These are phyloP conservation scores for Podosphaera xanthii DNA, from an alignment of 2,329 filamentous ascomycete species.

Conservation along the genomic window DNA sequence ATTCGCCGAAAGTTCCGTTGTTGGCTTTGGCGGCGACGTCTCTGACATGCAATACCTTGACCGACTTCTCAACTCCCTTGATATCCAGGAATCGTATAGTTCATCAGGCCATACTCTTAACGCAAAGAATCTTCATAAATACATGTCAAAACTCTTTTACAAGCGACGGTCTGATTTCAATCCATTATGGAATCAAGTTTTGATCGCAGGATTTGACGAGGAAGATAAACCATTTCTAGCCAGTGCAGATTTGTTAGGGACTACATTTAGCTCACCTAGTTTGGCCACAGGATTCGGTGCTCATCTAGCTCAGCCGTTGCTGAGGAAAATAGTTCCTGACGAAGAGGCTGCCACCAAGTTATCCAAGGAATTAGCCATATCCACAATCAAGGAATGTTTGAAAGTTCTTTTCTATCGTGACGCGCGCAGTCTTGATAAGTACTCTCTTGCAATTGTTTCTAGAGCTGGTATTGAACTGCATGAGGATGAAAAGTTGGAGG, in stretches of 20 bases:
- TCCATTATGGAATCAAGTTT: constrained; percentile 87
- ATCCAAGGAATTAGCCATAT: constrained; percentile 54
- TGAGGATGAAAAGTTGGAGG: constrained; percentile 70
- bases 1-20: constrained; percentile 62
- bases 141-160: constrained; percentile 90
- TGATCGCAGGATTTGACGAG: constrained; percentile 74
- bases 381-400: constrained; percentile 78
- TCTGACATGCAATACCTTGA: constrained; percentile 99
- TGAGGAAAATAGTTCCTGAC: constrained; percentile 64
- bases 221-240: constrained; percentile 70
- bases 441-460: constrained; percentile 76
- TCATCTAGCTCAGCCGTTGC: constrained; percentile 77
- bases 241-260: constrained; percentile 76
- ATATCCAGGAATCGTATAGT: constrained; percentile 70
- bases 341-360: constrained; percentile 54
- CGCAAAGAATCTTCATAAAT: constrained; percentile 89
- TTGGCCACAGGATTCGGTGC: constrained; percentile 86
- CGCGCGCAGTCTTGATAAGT: constrained; percentile 73
- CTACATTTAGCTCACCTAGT: constrained; percentile 69
- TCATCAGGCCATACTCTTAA: constrained; percentile 36
- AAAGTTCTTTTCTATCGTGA: constrained; percentile 97
- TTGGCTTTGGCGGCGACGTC: constrained; percentile 92
- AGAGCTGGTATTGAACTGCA: constrained; percentile 72
- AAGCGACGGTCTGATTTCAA: constrained; percentile 86
- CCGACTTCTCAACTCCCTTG: constrained; percentile 67